Conservation (phyloP, 2,329 filamentous ascomycete species). For the Fusarium tupiense region DNA sequence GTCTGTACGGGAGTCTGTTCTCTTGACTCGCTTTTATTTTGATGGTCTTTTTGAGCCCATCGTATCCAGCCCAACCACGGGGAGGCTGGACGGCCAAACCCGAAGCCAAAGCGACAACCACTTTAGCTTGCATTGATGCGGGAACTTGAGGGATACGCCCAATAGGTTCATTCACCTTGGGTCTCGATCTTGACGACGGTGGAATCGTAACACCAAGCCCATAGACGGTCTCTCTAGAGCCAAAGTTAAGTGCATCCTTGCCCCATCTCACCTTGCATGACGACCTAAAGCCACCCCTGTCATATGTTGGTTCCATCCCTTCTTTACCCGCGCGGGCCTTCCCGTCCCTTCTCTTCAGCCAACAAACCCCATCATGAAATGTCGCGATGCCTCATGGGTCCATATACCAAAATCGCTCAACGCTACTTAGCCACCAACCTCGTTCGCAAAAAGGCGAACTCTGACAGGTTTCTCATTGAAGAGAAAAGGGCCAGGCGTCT, state of each 20-base stretch:
- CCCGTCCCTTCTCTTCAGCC: slow-evolving; percentile 28
- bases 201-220: not conserved
- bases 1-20: not conserved
- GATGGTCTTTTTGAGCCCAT: not conserved
- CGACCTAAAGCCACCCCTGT: slow-evolving; percentile 21
- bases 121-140: not conserved
- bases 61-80: not conserved
- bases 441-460: not conserved
- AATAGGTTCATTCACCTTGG: not conserved
- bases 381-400: slow-evolving; percentile 6
- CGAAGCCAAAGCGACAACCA: not conserved
- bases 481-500: not conserved
- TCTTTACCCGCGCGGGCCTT: slow-evolving; percentile 33
- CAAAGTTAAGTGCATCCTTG: slow-evolving; percentile 1
- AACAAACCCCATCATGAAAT: not conserved
- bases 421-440: not conserved
- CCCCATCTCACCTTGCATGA: not conserved
- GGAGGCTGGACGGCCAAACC: not conserved
- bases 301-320: slow-evolving; percentile 25
- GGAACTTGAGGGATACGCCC: not conserved
- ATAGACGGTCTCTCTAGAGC: not conserved
- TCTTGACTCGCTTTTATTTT: not conserved
- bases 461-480: not conserved
- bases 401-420: not conserved
- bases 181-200: not conserved